A percentile compares a stretch with the other conserved stretches of the same genome.
Conservation (phyloP, 257 asterid genomes). For the Nicotiana noctiflora region DNA sequence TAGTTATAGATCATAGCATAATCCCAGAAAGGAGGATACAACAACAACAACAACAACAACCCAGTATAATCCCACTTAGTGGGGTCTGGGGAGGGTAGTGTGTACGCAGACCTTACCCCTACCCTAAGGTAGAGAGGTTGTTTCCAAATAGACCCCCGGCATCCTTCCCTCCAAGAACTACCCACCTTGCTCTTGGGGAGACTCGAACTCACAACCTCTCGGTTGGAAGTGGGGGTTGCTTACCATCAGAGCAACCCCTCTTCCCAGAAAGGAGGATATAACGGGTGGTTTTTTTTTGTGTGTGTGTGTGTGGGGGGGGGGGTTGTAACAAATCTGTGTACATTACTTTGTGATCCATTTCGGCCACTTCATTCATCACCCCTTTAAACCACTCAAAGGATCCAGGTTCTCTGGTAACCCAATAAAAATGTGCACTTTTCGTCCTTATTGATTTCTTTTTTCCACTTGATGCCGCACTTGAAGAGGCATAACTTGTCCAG, state of each 20-base stretch:
- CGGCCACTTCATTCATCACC: conserved; percentile 89
- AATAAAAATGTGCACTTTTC: conserved; percentile 69
- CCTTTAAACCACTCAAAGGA: conserved; percentile 98
- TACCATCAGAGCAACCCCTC: too few species aligned
- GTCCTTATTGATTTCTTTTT: conserved; percentile 49
- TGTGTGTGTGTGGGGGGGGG: neutral
- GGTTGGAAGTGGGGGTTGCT: neutral
- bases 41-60: too few species aligned
- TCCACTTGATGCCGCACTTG: conserved; percentile 36
- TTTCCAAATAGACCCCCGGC: too few species aligned
- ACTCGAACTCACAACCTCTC: too few species aligned
- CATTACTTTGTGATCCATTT: conserved; percentile 77
- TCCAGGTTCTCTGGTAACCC: conserved; percentile 96
- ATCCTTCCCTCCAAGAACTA: too few species aligned
- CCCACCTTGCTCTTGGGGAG: too few species aligned
- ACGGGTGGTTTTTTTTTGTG: too few species aligned
- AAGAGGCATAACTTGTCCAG: conserved; percentile 58
- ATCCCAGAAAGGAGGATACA: neutral
- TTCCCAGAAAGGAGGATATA: too few species aligned
- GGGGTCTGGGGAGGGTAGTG: too few species aligned
- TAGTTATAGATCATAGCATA: neutral
- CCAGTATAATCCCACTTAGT: too few species aligned
- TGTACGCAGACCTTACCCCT: too few species aligned
- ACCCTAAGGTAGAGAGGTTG: too few species aligned
- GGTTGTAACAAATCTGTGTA: neutral